A percentile compares a stretch with the other conserved stretches of the same genome.
Evolutionary conservation across 345 rosid species (phyloP).

Genomic region (Psidium friedrichsthalianum): DNA sequence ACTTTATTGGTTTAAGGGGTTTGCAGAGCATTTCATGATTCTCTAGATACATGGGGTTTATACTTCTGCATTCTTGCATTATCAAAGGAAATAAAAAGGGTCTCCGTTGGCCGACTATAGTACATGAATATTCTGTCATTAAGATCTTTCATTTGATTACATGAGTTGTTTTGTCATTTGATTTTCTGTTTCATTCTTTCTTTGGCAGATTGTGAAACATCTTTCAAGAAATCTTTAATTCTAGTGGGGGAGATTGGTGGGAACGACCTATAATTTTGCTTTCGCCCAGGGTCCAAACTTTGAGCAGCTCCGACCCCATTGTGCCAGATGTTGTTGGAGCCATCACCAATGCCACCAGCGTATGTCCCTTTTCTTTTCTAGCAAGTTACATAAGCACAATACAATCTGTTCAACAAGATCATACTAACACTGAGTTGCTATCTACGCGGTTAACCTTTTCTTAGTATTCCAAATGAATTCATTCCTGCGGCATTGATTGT

Average conservation of each 20-base stretch:
- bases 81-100: too few species aligned
- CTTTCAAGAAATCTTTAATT: conserved; percentile 51
- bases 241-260: conserved; percentile 71
- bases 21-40: not conserved
- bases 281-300: conserved; percentile 27
- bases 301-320: conserved; percentile 13
- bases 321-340: conserved; percentile 42
- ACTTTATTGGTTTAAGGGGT: not conserved
- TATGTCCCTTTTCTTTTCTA: not conserved
- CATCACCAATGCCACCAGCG: conserved; percentile 17
- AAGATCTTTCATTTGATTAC: too few species aligned
- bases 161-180: not conserved
- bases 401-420: not conserved
- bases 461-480: not conserved
- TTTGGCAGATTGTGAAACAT: conserved; percentile 32
- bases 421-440: too few species aligned
- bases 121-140: not conserved
- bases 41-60: not conserved
- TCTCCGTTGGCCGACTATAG: not conserved
- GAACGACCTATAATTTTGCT: conserved; percentile 52
- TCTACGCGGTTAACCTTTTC: not conserved
- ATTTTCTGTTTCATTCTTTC: not conserved
- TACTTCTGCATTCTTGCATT: not conserved
- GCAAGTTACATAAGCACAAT: not conserved
- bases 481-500: not conserved